phyloP scores from a whole-genome alignment of 2,329 filamentous ascomycete species.

The Penicillium paneum region DNA sequence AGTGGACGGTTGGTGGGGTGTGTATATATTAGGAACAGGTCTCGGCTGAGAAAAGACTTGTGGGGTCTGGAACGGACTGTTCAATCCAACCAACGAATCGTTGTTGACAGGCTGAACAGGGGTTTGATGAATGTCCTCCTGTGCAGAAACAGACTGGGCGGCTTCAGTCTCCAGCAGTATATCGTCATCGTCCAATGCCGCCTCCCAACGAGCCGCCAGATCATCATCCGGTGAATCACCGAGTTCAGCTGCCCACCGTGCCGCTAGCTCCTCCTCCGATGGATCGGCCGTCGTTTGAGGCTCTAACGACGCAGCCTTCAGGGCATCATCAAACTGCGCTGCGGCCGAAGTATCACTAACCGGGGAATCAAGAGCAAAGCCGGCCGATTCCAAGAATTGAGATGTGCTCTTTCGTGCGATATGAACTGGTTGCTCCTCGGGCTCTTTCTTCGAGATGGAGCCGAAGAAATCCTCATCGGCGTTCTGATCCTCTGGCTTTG shows the following conservation, averaged over 20 bases:
- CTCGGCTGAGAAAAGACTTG: slow-evolving; percentile 21
- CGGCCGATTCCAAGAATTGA: slow-evolving; percentile 59
- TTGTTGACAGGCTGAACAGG: slow-evolving; percentile 21
- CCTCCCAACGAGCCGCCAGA: slow-evolving; percentile 64
- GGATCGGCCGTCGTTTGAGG: slow-evolving; percentile 11
- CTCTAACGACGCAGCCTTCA: slow-evolving; percentile 22
- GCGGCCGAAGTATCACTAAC: slow-evolving; percentile 30
- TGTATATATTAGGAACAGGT: slow-evolving; percentile 45
- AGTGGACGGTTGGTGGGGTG: slow-evolving; percentile 51
- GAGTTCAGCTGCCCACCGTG: slow-evolving; percentile 80
- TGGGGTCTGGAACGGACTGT: slow-evolving; percentile 30
- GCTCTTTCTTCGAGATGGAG: slow-evolving; percentile 19
- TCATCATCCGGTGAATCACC: slow-evolving; percentile 61
- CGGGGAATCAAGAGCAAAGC: slow-evolving; percentile 33
- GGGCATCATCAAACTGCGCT: slow-evolving; percentile 25
- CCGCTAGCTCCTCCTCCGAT: slow-evolving; percentile 63
- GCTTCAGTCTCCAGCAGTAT: slow-evolving; percentile 69
- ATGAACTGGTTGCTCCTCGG: slow-evolving; percentile 17
- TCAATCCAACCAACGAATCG: slow-evolving; percentile 14
- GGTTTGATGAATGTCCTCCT: slow-evolving; percentile 22
- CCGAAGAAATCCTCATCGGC: slow-evolving; percentile 32
- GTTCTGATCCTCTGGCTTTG: neutral
- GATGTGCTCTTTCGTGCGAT: slow-evolving; percentile 69
- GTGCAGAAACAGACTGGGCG: slow-evolving; percentile 21
- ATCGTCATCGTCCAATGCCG: slow-evolving; percentile 65